A percentile compares a stretch with the other conserved stretches of the same genome.
phyloP scores from a whole-genome alignment of 2,329 filamentous ascomycete species.

The Penicillium sp. region DNA sequence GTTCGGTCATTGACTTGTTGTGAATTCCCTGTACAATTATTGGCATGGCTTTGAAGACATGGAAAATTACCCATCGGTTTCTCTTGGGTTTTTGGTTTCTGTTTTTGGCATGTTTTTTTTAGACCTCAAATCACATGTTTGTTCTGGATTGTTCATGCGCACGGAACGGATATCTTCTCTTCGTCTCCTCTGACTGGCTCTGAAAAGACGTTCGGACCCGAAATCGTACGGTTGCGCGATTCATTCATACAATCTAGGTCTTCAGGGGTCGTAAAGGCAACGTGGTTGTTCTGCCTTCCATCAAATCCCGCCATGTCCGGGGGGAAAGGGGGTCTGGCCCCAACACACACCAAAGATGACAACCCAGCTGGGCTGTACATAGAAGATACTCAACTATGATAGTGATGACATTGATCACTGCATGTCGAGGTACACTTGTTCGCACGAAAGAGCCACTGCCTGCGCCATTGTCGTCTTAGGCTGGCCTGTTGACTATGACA shows the following conservation, averaged over 20 bases:
- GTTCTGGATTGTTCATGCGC: background rate
- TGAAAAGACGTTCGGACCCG: slow-evolving; percentile 5
- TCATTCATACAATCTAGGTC: slow-evolving; percentile 11
- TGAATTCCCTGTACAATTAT: background rate
- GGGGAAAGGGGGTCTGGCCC: slow-evolving; percentile 13
- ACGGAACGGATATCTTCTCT: background rate
- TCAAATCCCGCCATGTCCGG: slow-evolving; percentile 14
- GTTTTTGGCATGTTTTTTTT: background rate
- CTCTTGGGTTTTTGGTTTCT: background rate
- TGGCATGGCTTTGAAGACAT: background rate
- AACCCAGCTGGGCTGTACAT: background rate
- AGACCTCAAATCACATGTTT: slow-evolving; percentile 5
- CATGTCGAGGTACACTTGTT: background rate
- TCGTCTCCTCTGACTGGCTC: background rate
- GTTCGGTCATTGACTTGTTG: background rate
- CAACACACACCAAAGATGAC: slow-evolving; percentile 3
- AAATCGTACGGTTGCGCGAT: background rate
- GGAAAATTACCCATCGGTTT: background rate
- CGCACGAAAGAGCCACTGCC: background rate
- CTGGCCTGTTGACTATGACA: slow-evolving; percentile 1
- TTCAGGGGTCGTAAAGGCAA: slow-evolving; percentile 13
- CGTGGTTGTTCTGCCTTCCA: slow-evolving; percentile 22
- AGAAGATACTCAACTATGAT: background rate
- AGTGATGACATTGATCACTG: background rate
- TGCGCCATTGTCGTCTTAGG: background rate